Evolutionary conservation across 1,139 yeast genomes (phyloP).

Genomic region (Suhomyces ambrosiae): DNA sequence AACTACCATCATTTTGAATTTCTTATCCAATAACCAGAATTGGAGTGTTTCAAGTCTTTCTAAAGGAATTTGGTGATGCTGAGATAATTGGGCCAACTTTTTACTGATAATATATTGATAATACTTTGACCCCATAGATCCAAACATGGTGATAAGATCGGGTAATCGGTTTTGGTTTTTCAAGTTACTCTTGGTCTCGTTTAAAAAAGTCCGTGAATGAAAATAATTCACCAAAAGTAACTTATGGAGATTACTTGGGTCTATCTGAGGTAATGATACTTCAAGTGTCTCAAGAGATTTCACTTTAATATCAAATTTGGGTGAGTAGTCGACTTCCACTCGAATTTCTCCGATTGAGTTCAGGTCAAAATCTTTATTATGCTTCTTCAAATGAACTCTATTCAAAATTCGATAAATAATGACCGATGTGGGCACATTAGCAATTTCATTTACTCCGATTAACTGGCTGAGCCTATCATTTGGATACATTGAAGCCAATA

Average conservation of each 20-base stretch:
- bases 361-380: background rate
- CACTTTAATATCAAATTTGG: background rate
- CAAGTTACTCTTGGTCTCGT: slow-evolving; percentile 5
- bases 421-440: background rate
- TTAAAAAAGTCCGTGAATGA: slow-evolving; percentile 20
- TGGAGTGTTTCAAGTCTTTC: slow-evolving; percentile 5
- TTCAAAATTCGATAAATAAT: background rate
- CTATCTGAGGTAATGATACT: slow-evolving; percentile 8
- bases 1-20: slow-evolving; percentile 20
- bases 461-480: slow-evolving; percentile 3
- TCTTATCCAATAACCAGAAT: slow-evolving; percentile 20
- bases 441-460: slow-evolving; percentile 1
- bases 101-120: slow-evolving; percentile 18
- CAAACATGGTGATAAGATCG: slow-evolving; percentile 17
- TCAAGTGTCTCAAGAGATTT: background rate
- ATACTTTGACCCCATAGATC: slow-evolving; percentile 22
- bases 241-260: slow-evolving; percentile 14
- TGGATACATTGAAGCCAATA: slow-evolving; percentile 9
- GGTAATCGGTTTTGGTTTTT: slow-evolving; percentile 14
- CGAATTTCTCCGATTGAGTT: slow-evolving; percentile 1
- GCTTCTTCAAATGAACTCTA: background rate
- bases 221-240: slow-evolving; percentile 19
- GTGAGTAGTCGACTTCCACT: slow-evolving; percentile 1
- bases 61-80: background rate
- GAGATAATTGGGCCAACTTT: slow-evolving; percentile 8